A percentile compares a stretch with the other conserved stretches of the same genome.
Evolutionary conservation across 2,329 filamentous ascomycete genomes (phyloP).

Genomic region (Cadophora gregata): DNA sequence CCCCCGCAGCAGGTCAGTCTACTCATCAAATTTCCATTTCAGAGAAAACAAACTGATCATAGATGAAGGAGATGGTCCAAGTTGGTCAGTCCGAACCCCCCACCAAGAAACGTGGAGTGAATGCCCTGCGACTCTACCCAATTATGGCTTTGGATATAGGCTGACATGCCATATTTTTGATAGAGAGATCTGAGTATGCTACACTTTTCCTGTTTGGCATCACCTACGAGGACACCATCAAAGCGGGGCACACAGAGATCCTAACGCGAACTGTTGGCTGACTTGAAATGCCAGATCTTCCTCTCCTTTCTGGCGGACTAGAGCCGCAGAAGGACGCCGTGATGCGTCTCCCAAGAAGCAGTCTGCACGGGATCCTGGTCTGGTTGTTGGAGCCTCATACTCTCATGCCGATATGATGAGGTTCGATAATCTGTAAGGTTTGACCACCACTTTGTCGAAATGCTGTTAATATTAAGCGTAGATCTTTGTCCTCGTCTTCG

Average conservation of each 20-base stretch:
- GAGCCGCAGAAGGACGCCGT: slow-evolving; percentile 61
- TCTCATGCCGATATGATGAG: slow-evolving; percentile 96
- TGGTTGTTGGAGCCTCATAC: slow-evolving; percentile 93
- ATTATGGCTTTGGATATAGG: slow-evolving; percentile 19
- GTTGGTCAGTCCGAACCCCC: slow-evolving; percentile 76
- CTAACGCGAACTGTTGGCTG: slow-evolving; percentile 29
- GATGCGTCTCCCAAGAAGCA: slow-evolving; percentile 59
- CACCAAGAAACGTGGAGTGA: slow-evolving; percentile 16
- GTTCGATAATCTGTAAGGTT: slow-evolving; percentile 75
- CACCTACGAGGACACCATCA: background rate
- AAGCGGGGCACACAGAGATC: slow-evolving; percentile 20
- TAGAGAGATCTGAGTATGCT: slow-evolving; percentile 70
- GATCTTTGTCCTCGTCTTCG: slow-evolving; percentile 63
- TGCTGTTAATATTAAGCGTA: slow-evolving; percentile 42
- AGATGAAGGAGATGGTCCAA: slow-evolving; percentile 96
- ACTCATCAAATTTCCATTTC: slow-evolving; percentile 23
- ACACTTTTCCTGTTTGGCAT: background rate
- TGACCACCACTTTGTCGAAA: background rate
- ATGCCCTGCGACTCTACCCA: slow-evolving; percentile 5
- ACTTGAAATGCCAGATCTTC: slow-evolving; percentile 63
- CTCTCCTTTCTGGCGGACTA: slow-evolving; percentile 85
- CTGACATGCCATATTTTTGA: slow-evolving; percentile 31
- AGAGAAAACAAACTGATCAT: slow-evolving; percentile 32
- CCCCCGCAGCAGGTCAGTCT: slow-evolving; percentile 70
- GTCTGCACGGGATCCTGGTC: slow-evolving; percentile 62